Evolutionary conservation across 2,329 filamentous ascomycete species (phyloP), one percentile per base, ranked within the genome.

Genomic region (Anthostomella pinea): DNA sequence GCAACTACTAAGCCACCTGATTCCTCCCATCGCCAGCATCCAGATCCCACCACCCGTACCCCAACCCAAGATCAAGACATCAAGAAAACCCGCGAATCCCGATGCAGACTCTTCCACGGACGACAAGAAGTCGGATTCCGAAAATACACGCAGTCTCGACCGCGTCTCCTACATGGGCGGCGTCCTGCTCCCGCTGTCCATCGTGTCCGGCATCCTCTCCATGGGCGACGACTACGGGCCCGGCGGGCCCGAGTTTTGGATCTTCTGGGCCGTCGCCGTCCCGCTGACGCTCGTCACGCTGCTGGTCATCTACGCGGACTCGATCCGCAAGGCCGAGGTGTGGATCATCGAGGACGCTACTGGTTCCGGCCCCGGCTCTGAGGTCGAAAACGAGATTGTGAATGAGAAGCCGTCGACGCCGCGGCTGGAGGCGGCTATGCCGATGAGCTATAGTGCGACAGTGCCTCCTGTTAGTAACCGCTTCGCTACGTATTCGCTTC

Each of bases 121-220:
- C 20, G 56, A 60, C 36, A 65, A 66, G 43, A 50, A 66, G 35
- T n/a, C n/a, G n/a, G n/a, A n/a, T n/a, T n/a, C n/a, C n/a, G n/a
- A n/a, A n/a, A n/a, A n/a, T n/a, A n/a, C n/a, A n/a, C 60, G 63
- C 11, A 62, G 65, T 14, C 60, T 74, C 6, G 64, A 71, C 51
- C 66, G 72, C 5, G 66, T 75, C 10, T 59, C 67, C 2, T 75
- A 75, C 51, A 60, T 75, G 8, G 72, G 70, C 30, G 72, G 69
- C 0, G 50, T 74, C 1, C 54, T 75, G 5, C 60, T 74, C 1
- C 72, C 72, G 2, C 50, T 74, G 13, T 69, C 67, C 4, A 60
- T 75, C 10, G 65, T 75, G 4, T 67, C 70, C 0, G 62, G 67
- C 9, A 60, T 75, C 7, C 56, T 75, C 10, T 67, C 67, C 10